A percentile compares a stretch with the other conserved stretches of the same genome.
Conservation (phyloP, 371 early-diverging fungal species). For the Apophysomyces ossiformis region DNA sequence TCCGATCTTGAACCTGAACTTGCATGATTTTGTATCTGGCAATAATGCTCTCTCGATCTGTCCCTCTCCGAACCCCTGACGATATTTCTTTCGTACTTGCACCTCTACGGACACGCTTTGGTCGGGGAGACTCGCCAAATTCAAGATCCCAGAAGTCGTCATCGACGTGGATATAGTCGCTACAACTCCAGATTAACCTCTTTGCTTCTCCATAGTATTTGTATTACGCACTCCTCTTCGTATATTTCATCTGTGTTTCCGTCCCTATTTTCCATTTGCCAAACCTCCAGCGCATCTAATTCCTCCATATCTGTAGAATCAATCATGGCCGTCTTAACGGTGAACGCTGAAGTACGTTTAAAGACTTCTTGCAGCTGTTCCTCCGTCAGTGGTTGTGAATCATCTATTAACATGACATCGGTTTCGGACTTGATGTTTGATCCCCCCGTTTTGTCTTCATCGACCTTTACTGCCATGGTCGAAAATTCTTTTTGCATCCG, state of each 20-base stretch:
- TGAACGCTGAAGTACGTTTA: constrained; percentile 86
- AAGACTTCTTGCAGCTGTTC: constrained; percentile 90
- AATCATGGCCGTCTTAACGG: constrained; percentile 75
- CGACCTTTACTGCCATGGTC: constrained; percentile 27
- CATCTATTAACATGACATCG: constrained; percentile 15
- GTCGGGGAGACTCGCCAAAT: constrained; percentile 52
- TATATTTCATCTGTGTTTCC: constrained; percentile 70
- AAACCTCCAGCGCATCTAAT: constrained; percentile 75
- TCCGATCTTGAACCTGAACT: constrained; percentile 80
- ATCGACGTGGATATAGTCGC: constrained; percentile 80
- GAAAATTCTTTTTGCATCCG: constrained; percentile 82
- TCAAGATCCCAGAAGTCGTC: constrained; percentile 88
- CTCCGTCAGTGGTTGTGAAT: constrained; percentile 60
- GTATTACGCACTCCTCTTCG: constrained; percentile 73
- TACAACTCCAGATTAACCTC: constrained; percentile 23
- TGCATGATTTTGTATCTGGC: constrained; percentile 85
- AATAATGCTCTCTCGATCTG: constrained; percentile 70
- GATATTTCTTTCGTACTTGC: constrained; percentile 19
- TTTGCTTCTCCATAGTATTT: not conserved
- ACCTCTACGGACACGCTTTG: constrained; percentile 33
- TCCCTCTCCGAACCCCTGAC: constrained; percentile 32
- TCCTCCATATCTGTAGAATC: constrained; percentile 65
- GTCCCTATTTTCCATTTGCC: constrained; percentile 75
- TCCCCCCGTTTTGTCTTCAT: not conserved
- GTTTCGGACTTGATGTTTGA: constrained; percentile 11